phyloP scores from a whole-genome alignment of 108 stramenopile genomes.

The Cylindrotheca closterium region DNA sequence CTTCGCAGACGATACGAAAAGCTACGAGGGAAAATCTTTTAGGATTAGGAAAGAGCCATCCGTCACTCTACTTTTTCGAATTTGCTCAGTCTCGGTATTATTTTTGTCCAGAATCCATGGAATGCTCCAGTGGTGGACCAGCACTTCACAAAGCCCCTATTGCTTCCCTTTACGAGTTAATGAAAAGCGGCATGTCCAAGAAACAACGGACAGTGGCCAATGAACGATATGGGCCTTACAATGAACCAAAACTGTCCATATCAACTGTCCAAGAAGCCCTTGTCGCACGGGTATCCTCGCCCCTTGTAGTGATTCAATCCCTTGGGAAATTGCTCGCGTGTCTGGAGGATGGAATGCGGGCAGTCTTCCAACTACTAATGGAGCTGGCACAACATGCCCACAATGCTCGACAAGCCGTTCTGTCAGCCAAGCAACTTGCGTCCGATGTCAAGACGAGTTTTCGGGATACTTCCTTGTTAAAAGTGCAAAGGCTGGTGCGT shows the following conservation, averaged over 20 bases:
- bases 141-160: conserved; percentile 29
- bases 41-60: conserved; percentile 12
- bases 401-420: conserved; percentile 49
- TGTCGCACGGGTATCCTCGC: conserved; percentile 49
- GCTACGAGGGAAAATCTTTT: conserved; percentile 1
- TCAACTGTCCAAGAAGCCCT: conserved; percentile 53
- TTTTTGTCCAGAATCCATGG: conserved; percentile 26
- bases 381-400: conserved; percentile 41
- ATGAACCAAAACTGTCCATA: conserved; percentile 34
- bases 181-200: conserved; percentile 24
- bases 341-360: conserved; percentile 41
- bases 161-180: conserved; percentile 18
- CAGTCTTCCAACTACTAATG: conserved; percentile 16
- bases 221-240: conserved; percentile 49
- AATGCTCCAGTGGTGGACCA: conserved; percentile 47
- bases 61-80: conserved; percentile 40
- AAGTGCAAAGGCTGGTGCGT: conserved; percentile 32
- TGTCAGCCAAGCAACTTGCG: conserved; percentile 42
- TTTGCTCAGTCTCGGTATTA: conserved; percentile 49
- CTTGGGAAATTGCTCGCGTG: conserved; percentile 46
- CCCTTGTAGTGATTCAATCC: conserved; percentile 53
- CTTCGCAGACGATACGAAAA: conserved; percentile 15
- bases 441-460: conserved; percentile 44
- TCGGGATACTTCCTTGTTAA: conserved; percentile 16
- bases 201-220: conserved; percentile 27